Percentiles rank a stretch among this genome's conserved stretches.
These are phyloP conservation scores for Backusella morwellensis DNA, from an alignment of 192 early-diverging fungal genomes.

Conservation along the genomic window DNA sequence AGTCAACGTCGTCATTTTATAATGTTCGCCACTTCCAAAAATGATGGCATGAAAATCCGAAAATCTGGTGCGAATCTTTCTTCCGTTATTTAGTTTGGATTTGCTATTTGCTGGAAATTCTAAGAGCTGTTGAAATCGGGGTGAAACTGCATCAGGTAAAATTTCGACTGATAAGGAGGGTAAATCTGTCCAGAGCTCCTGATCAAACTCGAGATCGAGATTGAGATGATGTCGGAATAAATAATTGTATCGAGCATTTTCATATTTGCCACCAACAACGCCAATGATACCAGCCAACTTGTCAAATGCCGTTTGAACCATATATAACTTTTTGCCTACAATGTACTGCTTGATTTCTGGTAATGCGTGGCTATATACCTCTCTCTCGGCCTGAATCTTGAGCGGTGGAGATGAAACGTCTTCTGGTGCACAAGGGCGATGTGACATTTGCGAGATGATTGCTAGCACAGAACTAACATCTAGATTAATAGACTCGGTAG, in stretches of 20 bases:
- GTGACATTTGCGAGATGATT: slow-evolving; percentile 41
- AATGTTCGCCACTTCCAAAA: slow-evolving; percentile 34
- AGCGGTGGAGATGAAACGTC: slow-evolving; percentile 37
- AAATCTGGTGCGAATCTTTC: slow-evolving; percentile 33
- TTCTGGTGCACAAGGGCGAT: slow-evolving; percentile 27
- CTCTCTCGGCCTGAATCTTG: slow-evolving; percentile 41
- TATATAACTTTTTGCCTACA: slow-evolving; percentile 39
- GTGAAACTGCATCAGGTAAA: slow-evolving; percentile 13
- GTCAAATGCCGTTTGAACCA: slow-evolving; percentile 35
- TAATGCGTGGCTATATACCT: slow-evolving; percentile 33
- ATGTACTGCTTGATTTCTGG: slow-evolving; percentile 28
- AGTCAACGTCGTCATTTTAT: slow-evolving; percentile 34
- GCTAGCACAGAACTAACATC: slow-evolving; percentile 50
- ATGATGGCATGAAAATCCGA: slow-evolving; percentile 34
- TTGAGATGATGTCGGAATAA: slow-evolving; percentile 13
- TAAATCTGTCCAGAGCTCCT: slow-evolving; percentile 22
- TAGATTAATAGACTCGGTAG: slow-evolving; percentile 41
- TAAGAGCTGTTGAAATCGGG: slow-evolving; percentile 13
- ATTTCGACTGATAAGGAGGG: slow-evolving; percentile 11
- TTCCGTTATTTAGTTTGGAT: slow-evolving; percentile 27
- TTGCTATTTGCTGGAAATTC: not conserved
- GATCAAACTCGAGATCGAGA: not conserved
- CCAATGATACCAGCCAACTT: slow-evolving; percentile 37
- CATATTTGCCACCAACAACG: slow-evolving; percentile 42
- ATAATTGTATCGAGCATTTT: slow-evolving; percentile 24